Evolutionary conservation across 2,329 filamentous ascomycete species (phyloP).

Genomic region (Conoideocrella luteorostrata): DNA sequence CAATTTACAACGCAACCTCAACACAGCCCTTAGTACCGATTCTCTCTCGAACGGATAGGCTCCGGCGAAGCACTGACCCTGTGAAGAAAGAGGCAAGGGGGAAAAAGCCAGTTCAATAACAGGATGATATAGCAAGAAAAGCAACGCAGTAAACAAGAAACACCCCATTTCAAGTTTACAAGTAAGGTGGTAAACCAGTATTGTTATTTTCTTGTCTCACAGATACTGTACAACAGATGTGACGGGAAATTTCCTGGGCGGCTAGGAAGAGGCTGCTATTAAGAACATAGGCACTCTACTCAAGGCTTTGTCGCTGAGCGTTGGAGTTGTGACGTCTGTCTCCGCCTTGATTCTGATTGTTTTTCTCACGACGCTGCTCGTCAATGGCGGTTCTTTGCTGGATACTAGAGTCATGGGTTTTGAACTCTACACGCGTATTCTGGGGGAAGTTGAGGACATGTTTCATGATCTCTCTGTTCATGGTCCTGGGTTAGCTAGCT

Average conservation of each 20-base stretch:
- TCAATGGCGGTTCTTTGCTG: constrained; percentile 86
- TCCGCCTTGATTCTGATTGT: constrained; percentile 38
- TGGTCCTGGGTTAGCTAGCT: neutral
- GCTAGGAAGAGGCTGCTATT: neutral
- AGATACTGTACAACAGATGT: constrained; percentile 4
- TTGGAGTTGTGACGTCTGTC: constrained; percentile 30
- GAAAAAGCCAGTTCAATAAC: too few species aligned
- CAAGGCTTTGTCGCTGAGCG: constrained; percentile 25
- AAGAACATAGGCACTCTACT: constrained; percentile 16
- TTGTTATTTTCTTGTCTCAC: neutral
- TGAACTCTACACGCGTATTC: constrained; percentile 90
- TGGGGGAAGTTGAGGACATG: constrained; percentile 77
- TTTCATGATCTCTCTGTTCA: constrained; percentile 83
- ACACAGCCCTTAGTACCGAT: too few species aligned
- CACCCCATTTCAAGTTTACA: neutral
- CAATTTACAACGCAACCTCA: neutral
- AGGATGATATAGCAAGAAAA: neutral
- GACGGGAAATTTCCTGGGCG: neutral
- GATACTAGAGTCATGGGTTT: constrained; percentile 94
- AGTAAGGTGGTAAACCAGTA: neutral
- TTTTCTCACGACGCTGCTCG: constrained; percentile 84
- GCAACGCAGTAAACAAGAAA: neutral
- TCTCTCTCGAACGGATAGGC: too few species aligned
- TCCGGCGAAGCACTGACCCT: too few species aligned
- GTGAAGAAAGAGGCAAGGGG: neutral